These are phyloP conservation scores for Saccharomycopsis lassenensis DNA, from an alignment of 805 yeast genomes.

Conservation along the genomic window DNA sequence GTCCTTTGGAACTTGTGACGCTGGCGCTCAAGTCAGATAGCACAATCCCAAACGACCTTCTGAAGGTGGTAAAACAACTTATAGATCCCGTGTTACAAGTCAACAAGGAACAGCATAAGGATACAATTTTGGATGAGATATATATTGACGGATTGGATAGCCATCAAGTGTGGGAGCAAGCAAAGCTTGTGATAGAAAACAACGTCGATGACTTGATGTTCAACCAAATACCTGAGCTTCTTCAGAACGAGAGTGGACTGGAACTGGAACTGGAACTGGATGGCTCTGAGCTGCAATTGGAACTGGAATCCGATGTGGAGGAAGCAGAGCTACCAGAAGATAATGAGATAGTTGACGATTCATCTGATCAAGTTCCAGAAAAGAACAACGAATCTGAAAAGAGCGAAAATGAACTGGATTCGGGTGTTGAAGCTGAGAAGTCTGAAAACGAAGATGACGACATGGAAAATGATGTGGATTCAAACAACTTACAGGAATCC, in stretches of 20 bases:
- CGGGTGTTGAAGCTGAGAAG: conserved; percentile 22
- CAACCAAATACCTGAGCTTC: conserved; percentile 43
- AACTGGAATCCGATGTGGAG: conserved; percentile 21
- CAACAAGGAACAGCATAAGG: conserved; percentile 23
- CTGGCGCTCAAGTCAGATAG: no score
- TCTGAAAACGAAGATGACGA: conserved; percentile 23
- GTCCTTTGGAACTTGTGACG: no score
- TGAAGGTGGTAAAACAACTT: conserved; percentile 34
- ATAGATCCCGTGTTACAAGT: conserved; percentile 47
- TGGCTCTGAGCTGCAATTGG: conserved; percentile 17
- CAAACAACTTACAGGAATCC: conserved; percentile 23
- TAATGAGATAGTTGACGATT: conserved; percentile 22
- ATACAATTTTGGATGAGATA: conserved; percentile 68
- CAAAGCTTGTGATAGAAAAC: conserved; percentile 72
- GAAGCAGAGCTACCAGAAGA: conserved; percentile 18
- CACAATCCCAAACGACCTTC: no score
- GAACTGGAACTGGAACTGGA: conserved; percentile 17
- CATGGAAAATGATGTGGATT: conserved; percentile 23
- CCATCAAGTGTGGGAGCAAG: conserved; percentile 89
- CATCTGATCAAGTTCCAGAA: conserved; percentile 20
- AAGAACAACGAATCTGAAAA: conserved; percentile 26
- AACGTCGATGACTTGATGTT: conserved; percentile 54
- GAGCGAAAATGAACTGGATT: conserved; percentile 29
- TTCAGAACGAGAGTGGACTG: conserved; percentile 25
- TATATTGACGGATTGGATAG: conserved; percentile 81